These are phyloP conservation scores for Moringa oleifera DNA, from an alignment of 345 rosid genomes.

Conservation along the genomic window DNA sequence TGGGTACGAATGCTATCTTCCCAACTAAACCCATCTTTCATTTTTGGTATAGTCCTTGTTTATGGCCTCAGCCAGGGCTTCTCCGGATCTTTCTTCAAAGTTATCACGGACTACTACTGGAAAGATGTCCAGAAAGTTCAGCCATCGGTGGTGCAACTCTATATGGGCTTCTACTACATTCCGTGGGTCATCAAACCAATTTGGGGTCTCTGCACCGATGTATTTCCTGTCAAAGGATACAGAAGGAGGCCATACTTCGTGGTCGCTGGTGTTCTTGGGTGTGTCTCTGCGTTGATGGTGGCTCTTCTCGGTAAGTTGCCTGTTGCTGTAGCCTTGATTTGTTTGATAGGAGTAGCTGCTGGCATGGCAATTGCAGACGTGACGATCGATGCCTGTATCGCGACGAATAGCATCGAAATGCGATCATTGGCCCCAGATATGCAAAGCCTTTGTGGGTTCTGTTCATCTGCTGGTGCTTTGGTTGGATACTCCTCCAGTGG, in stretches of 20 bases:
- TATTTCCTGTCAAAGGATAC: conserved; percentile 64
- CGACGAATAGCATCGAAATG: conserved; percentile 56
- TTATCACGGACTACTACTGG: conserved; percentile 78
- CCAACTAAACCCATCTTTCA: conserved; percentile 55
- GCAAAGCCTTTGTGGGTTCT: conserved; percentile 76
- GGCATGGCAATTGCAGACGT: conserved; percentile 82
- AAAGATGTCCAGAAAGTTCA: conserved; percentile 72
- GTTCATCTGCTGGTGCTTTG: conserved; percentile 77
- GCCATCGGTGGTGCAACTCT: conserved; percentile 71
- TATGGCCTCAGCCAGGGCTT: conserved; percentile 81
- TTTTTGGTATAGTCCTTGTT: conserved; percentile 55
- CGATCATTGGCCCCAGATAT: conserved; percentile 66
- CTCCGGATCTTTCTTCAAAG: conserved; percentile 67
- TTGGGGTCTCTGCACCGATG: conserved; percentile 78
- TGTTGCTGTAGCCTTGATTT: conserved; percentile 45
- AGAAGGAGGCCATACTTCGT: conserved; percentile 68
- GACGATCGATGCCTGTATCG: conserved; percentile 84
- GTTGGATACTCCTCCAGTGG: conserved; percentile 70
- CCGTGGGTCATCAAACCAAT: conserved; percentile 81
- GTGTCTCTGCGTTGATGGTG: conserved; percentile 48
- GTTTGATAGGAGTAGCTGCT: conserved; percentile 60
- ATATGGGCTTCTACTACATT: conserved; percentile 63
- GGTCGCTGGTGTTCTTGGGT: conserved; percentile 60
- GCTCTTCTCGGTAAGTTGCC: conserved; percentile 44
- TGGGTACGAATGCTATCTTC: conserved; percentile 68